Evolutionary conservation across 2,329 filamentous ascomycete species (phyloP).

Genomic region (Hypoxylon sp.): DNA sequence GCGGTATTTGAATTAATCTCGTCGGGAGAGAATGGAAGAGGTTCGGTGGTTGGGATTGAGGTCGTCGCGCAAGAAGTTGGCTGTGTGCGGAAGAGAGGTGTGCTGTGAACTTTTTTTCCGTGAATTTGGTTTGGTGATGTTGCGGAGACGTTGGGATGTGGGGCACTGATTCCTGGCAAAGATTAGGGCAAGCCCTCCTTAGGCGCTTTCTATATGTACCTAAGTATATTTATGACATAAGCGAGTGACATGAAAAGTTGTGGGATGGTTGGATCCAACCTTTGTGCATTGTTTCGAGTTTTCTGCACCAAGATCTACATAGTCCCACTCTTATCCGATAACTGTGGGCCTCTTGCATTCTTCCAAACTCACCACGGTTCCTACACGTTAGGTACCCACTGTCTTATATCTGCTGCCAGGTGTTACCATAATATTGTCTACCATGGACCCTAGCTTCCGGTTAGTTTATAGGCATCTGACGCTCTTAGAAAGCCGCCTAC

Average conservation of each 20-base stretch:
- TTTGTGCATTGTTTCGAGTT: neutral
- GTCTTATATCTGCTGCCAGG: neutral
- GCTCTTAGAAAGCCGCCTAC: too few relatives aligned
- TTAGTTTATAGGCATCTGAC: too few relatives aligned
- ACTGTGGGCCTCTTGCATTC: neutral
- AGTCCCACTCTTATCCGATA: neutral
- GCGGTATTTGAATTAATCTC: slow-evolving; percentile 61
- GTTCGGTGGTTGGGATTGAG: slow-evolving; percentile 20
- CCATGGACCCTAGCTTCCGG: neutral
- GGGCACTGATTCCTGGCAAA: slow-evolving; percentile 37
- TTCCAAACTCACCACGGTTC: too few relatives aligned
- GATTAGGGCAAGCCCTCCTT: slow-evolving; percentile 42
- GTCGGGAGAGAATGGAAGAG: slow-evolving; percentile 19
- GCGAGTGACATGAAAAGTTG: neutral
- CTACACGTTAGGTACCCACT: neutral
- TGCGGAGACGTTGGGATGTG: slow-evolving; percentile 35
- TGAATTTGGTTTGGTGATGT: slow-evolving; percentile 37
- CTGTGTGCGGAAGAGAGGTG: slow-evolving; percentile 35
- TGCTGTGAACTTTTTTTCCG: slow-evolving; percentile 37
- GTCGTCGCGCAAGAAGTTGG: slow-evolving; percentile 38
- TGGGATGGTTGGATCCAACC: neutral
- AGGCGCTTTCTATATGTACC: neutral
- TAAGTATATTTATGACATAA: neutral
- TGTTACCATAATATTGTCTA: neutral
- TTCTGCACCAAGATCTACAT: neutral